These are phyloP conservation scores for Lipomyces sp. DNA, from an alignment of 805 yeast species.

Conservation along the genomic window DNA sequence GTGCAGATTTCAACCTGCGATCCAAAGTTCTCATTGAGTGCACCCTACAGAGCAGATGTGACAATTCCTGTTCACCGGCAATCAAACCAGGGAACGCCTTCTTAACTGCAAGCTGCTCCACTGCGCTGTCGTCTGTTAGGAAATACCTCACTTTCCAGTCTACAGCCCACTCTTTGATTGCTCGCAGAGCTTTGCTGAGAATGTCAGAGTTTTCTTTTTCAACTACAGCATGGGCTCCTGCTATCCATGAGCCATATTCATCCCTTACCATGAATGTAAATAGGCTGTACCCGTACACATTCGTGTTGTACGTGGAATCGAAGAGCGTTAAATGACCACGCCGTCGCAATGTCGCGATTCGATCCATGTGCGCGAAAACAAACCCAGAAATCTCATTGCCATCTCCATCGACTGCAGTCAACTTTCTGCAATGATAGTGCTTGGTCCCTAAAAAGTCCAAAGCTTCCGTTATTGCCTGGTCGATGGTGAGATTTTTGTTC, in stretches of 20 bases:
- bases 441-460: not conserved
- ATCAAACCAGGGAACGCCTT: too few species aligned
- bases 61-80: not conserved
- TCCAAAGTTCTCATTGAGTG: not conserved
- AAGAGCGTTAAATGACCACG: not conserved
- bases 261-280: conserved; percentile 1
- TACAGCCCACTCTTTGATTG: too few species aligned
- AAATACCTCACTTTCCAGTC: too few species aligned
- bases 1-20: not conserved
- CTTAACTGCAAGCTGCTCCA: too few species aligned
- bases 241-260: not conserved
- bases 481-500: not conserved
- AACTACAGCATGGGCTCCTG: not conserved
- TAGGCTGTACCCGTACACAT: not conserved
- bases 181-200: too few species aligned
- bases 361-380: not conserved
- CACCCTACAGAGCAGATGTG: not conserved
- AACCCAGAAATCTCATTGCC: not conserved
- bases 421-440: too few species aligned
- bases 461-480: not conserved
- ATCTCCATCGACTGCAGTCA: not conserved
- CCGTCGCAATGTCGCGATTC: not conserved
- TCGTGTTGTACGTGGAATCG: not conserved
- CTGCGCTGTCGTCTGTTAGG: too few species aligned
- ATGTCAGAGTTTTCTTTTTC: not conserved